Percentiles rank a stretch among this genome's conserved stretches.
Evolutionary conservation across 768 basidiomycete genomes (phyloP).

Genomic region (Mycena chlorophos): DNA sequence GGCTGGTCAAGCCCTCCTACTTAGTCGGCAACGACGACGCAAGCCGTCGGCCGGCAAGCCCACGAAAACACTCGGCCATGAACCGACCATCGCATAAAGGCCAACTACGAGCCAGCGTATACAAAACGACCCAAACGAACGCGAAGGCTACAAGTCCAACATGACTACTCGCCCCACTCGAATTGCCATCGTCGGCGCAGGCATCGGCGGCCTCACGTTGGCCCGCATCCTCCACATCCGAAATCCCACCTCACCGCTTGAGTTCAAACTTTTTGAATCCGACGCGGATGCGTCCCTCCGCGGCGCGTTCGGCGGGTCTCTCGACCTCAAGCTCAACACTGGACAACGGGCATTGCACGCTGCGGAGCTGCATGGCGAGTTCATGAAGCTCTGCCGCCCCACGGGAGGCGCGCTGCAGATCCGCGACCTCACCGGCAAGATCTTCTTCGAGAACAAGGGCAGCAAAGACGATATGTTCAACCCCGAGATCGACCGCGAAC

Average conservation of each 20-base stretch:
- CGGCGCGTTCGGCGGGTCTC: conserved; percentile 15
- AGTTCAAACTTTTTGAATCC: conserved; percentile 19
- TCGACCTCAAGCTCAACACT: conserved; percentile 20
- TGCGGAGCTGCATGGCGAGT: conserved; percentile 19
- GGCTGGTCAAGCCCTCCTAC: too few species aligned
- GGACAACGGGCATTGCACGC: conserved; percentile 20
- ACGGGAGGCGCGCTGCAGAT: conserved; percentile 1
- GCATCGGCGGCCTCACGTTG: conserved; percentile 20
- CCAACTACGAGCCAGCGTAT: too few species aligned
- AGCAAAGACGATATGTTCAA: conserved; percentile 1
- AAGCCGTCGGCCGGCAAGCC: too few species aligned
- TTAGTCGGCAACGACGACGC: too few species aligned
- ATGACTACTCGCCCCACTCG: too few species aligned
- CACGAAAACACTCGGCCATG: too few species aligned
- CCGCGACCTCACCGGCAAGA: background rate
- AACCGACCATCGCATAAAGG: too few species aligned
- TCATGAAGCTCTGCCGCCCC: conserved; percentile 18
- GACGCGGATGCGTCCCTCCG: conserved; percentile 11
- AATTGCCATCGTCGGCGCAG: conserved; percentile 20
- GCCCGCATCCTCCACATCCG: conserved; percentile 20
- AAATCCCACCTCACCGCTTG: conserved; percentile 2
- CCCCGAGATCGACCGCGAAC: conserved; percentile 9
- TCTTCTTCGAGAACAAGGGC: background rate
- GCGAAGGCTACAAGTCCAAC: too few species aligned
- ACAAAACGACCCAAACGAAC: too few species aligned